Conservation (phyloP, 331 rosid genomes). For the Rosa hybrid region DNA sequence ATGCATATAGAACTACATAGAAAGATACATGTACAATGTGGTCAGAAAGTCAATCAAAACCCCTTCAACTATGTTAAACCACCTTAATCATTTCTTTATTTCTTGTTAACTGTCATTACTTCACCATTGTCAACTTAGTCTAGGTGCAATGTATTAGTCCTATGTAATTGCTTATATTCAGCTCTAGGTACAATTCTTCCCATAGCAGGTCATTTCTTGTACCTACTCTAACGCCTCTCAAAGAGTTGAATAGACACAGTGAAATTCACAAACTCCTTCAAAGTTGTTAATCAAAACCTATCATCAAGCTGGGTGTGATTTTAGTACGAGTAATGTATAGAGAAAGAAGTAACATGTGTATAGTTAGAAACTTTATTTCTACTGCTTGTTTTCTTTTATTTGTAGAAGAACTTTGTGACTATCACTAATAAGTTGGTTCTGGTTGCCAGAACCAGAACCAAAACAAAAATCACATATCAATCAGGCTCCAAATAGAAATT, state of each 20-base stretch:
- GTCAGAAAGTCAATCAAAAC: background rate
- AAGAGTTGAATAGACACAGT: background rate
- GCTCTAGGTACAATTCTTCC: background rate
- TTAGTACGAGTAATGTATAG: background rate
- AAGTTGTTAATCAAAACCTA: background rate
- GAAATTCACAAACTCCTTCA: background rate
- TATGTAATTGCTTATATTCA: background rate
- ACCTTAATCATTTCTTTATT: background rate
- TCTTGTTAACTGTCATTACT: background rate
- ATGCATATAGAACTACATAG: background rate
- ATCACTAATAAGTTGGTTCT: background rate
- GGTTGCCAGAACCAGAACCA: background rate
- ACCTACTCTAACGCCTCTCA: background rate
- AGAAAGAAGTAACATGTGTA: background rate
- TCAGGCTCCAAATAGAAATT: background rate
- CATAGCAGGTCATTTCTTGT: background rate
- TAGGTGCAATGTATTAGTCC: background rate
- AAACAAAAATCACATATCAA: background rate
- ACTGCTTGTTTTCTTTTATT: background rate
- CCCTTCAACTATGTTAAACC: background rate
- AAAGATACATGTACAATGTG: background rate
- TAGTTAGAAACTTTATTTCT: background rate
- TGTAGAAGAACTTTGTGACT: background rate
- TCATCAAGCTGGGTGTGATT: slow-evolving; percentile 1
- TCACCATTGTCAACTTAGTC: background rate